phyloP scores from a whole-genome alignment of 768 basidiomycete genomes.

The Hydnomerulius pinastri region DNA sequence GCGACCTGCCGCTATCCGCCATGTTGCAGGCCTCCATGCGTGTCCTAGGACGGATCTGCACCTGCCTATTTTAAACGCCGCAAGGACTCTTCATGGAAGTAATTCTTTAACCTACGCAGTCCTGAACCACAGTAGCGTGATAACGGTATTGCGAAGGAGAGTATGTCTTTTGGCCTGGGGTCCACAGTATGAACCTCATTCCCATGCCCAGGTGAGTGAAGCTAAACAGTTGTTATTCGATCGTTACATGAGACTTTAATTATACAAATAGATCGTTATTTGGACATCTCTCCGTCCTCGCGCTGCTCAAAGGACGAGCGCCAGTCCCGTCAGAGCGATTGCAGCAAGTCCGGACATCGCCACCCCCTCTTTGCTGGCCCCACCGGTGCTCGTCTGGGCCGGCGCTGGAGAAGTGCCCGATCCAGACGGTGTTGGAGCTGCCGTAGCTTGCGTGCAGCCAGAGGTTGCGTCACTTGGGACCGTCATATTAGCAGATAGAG shows the following conservation, averaged over 20 bases:
- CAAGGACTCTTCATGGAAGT: not conserved
- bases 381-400: constrained; percentile 17
- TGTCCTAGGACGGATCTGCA: not conserved
- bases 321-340: constrained; percentile 11
- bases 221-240: not conserved
- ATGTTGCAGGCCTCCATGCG: not conserved
- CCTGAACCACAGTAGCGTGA: not conserved
- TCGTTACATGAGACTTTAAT: not conserved
- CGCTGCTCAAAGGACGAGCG: constrained; percentile 12
- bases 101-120: not conserved
- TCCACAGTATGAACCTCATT: too few relatives aligned
- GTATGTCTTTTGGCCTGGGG: not conserved
- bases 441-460: constrained; percentile 36
- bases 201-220: too few relatives aligned
- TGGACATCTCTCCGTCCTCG: not conserved
- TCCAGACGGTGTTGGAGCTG: constrained; percentile 11
- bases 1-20: not conserved
- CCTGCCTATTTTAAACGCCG: not conserved
- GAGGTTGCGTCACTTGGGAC: constrained; percentile 44
- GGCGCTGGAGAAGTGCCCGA: constrained; percentile 12
- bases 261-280: not conserved
- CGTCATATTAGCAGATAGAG: constrained; percentile 55
- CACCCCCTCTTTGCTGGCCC: constrained; percentile 17
- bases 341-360: constrained; percentile 8
- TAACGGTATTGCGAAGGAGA: not conserved